Conservation (phyloP, 2,329 filamentous ascomycete species). For the Monosporascus sp. region DNA sequence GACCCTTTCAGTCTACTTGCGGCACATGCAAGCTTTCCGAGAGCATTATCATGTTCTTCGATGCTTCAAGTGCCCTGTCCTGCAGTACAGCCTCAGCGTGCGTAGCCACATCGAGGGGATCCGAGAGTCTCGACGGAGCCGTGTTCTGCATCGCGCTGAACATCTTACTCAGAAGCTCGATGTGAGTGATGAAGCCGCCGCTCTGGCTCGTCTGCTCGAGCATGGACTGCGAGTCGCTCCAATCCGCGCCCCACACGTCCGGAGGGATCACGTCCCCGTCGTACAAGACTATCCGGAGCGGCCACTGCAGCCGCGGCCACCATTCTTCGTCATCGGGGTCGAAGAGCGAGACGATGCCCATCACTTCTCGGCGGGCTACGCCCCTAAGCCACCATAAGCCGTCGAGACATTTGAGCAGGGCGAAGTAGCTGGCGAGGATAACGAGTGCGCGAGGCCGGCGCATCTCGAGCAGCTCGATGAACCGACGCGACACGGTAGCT, state of each 20-base stretch:
- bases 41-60: conserved; percentile 1
- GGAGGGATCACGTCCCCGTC: conserved; percentile 48
- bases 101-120: conserved; percentile 8
- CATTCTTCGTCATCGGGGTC: conserved; percentile 49
- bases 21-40: conserved; percentile 3
- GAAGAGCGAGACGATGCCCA: conserved; percentile 56
- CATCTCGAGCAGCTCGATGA: conserved; percentile 53
- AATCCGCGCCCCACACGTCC: conserved; percentile 52
- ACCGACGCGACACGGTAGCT: conserved; percentile 56
- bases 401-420: conserved; percentile 56
- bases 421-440: conserved; percentile 63
- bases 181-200: conserved; percentile 35
- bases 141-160: conserved; percentile 26
- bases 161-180: conserved; percentile 40
- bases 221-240: conserved; percentile 37
- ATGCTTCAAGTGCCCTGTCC: conserved; percentile 2
- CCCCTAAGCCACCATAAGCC: conserved; percentile 65
- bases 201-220: conserved; percentile 23
- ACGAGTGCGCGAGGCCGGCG: conserved; percentile 56
- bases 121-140: conserved; percentile 14
- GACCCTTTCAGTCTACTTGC: conserved; percentile 6
- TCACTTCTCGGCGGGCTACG: conserved; percentile 59
- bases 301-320: conserved; percentile 59
- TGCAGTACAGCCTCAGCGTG: conserved; percentile 6
- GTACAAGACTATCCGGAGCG: conserved; percentile 52